Base-by-base conservation (phyloP, 495 filamentous ascomycete genomes). In the Lasiosphaeria miniovina region DNA sequence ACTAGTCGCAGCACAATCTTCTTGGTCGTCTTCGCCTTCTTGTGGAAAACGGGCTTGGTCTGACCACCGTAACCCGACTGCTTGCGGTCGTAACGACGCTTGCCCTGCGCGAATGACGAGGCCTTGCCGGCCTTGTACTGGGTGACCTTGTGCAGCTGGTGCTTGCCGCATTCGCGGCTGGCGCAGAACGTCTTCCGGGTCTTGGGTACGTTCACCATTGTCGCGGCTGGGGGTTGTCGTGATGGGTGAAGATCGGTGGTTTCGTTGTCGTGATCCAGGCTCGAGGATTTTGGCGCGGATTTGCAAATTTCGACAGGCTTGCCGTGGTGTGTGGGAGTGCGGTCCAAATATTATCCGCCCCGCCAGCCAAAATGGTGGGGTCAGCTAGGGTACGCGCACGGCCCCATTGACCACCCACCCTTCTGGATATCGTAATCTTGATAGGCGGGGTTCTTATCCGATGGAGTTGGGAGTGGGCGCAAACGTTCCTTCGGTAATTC, bases 21-120 rank as follows among this genome's bases (percentile, higher is more conserved):
- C 88, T 98, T 99, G 71, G 95, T 99, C 65, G 95, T 98, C 88
- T 99, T 99, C 63, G 95, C 95, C 86, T 97, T 97, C 88, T 98
- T 98, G 89, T 97, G 93, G 88, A 99, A 96, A 71, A 96, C 90
- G 67, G 92, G 92, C 83, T 98, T 98, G 65, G 94, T 98, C 83
- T 98, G 94, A 88, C 94, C 94, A 88, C 95, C 94, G 82, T 96
- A 98, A 86, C 94, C 90, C 73, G 88, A 90, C 84, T 99, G 95
- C 84, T 99, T 99, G 75, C 95, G 88, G 83, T 98, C 94, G 85
- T 99, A 99, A 88, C 94, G 93, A 79, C 94, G 90, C 88, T 98
- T 99, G 86, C 94, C 94, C 86, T 96, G 93, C 68, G 93, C 91
- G 82, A 90, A 94, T 33, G 91, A 82, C 64, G 93, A 96, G 73